Evolutionary conservation across 805 yeast genomes (phyloP).

Genomic region (Komagataella pseudopastoris): DNA sequence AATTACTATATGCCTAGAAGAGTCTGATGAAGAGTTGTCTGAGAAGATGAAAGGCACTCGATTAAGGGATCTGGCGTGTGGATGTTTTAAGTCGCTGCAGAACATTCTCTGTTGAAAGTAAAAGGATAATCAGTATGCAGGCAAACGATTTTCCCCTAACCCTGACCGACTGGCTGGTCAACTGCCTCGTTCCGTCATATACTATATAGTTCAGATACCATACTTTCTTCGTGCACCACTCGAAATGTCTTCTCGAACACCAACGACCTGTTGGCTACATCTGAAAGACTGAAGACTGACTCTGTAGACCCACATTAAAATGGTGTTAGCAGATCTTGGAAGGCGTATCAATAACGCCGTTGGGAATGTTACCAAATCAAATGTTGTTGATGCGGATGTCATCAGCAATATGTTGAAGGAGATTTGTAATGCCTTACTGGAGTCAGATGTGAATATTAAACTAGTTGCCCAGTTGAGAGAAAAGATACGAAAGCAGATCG

Average conservation of each 20-base stretch:
- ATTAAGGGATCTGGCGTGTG: not conserved
- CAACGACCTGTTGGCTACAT: not conserved
- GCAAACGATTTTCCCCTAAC: not conserved
- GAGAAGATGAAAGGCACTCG: not conserved
- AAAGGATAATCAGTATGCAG: not conserved
- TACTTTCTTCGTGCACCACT: not conserved
- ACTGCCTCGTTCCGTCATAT: not conserved
- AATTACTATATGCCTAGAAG: not conserved
- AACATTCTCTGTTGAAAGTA: not conserved
- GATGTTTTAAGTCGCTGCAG: not conserved
- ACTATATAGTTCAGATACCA: not conserved
- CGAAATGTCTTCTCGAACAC: not conserved
- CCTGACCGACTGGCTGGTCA: not conserved
- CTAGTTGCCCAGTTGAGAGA: conserved; percentile 69
- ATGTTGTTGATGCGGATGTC: conserved; percentile 41
- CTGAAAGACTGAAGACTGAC: not conserved
- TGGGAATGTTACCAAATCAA: conserved; percentile 42
- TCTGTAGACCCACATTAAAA: conserved; percentile 9
- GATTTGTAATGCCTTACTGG: conserved; percentile 79
- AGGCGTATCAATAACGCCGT: conserved; percentile 66
- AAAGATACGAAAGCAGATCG: conserved; percentile 47
- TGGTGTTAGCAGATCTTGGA: conserved; percentile 77
- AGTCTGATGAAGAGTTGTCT: not conserved
- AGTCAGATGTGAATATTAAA: conserved; percentile 86
- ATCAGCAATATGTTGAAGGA: conserved; percentile 71